Evolutionary conservation across 176 grass and related monocot genomes (phyloP), one percentile per base, ranked within the genome.

Genomic region (Pontederia crassipes): DNA sequence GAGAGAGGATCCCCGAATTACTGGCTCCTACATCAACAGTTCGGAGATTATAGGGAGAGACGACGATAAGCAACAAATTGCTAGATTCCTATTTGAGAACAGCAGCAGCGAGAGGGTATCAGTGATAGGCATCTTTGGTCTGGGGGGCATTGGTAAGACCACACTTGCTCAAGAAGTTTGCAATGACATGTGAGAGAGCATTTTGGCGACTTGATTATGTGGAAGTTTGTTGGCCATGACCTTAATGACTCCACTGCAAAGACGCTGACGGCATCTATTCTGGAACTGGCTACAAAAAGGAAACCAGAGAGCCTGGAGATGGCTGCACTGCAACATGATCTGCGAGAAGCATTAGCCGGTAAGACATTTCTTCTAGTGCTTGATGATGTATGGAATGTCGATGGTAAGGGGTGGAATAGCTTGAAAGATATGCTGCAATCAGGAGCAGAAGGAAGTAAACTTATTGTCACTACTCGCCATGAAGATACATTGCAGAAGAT

Each of bases 301-400:
- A n/a, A 8, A 10, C 17, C 15, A 7, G 12, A 47, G 12, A 46
- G 46, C 28, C 14, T 18, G 17, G 16, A 20, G n/a, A 47, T 47
- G 13, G 61, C 8, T 0, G 8, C 7, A 17, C 11, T 64, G 61
- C 40, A 12, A 20, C 15, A 2, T 10, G n/a, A 49, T 8, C 15
- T 64, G 13, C 32, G n/a, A 64, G 3, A 49, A 20, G 61, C 14
- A 20, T n/a, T 64, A 47, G 61, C 15, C 11, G 14, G n/a, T 11
- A 64, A 12, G 3, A 64, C n/a, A 48, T 64, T 64, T 64, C 16
- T 64, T 11, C 61, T 64, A 1, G 61, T 64, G 6, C 16, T 64
- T 12, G 61, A 64, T 64, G n/a, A 64, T 49, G 61, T 64, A 48
- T 64, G 61, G 61, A 47, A 64, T 18, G 61, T 46, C 3, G 35